phyloP scores from a whole-genome alignment of 2,329 filamentous ascomycete species.

The Trichoderma harzianum region DNA sequence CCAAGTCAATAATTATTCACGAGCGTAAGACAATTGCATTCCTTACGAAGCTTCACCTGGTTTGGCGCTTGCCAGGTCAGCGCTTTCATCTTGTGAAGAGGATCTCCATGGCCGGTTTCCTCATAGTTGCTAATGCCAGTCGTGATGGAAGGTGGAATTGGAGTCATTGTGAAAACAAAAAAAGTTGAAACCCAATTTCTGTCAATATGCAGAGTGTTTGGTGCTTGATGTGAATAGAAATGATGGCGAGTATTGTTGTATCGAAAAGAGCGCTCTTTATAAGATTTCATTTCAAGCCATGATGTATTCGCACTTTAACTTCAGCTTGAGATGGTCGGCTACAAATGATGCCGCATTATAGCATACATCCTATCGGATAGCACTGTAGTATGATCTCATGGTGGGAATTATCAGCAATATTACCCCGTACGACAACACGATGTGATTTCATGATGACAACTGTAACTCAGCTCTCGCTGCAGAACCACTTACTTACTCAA shows the following conservation, averaged over 20 bases:
- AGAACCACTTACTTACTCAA: not conserved
- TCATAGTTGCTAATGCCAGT: not conserved
- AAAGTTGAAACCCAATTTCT: not conserved
- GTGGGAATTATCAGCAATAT: not conserved
- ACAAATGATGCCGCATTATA: not conserved
- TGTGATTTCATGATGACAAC: not conserved
- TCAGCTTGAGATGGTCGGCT: not conserved
- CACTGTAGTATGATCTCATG: not conserved
- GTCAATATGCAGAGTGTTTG: not conserved
- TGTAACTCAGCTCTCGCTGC: not conserved
- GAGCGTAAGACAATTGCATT: not conserved
- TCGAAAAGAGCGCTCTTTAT: not conserved
- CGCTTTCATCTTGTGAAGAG: not conserved
- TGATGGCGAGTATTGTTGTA: not conserved
- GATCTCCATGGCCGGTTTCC: not conserved
- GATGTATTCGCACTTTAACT: not conserved
- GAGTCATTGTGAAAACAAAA: not conserved
- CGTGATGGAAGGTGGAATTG: not conserved
- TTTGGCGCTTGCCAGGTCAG: not conserved
- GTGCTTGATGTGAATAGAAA: not conserved
- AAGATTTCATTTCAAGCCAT: not conserved
- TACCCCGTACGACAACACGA: not conserved
- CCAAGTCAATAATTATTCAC: not conserved
- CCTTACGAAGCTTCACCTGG: not conserved
- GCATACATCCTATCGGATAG: not conserved